Conservation (phyloP, 495 filamentous ascomycete species). For the Astrocystis sublimbata region DNA sequence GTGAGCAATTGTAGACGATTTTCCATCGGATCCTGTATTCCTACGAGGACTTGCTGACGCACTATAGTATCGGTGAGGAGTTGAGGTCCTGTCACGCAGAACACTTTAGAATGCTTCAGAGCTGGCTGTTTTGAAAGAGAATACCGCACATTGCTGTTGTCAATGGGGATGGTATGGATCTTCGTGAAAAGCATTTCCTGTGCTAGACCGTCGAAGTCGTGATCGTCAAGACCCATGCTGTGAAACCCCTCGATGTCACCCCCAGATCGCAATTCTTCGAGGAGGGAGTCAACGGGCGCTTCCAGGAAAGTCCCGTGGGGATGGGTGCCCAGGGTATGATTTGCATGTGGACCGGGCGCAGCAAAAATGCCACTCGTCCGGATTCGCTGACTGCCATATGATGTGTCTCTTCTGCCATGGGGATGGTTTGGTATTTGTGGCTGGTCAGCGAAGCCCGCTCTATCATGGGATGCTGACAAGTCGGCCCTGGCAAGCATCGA, state of each 20-base stretch:
- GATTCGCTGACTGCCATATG: slow-evolving; percentile 67
- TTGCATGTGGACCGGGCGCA: slow-evolving; percentile 37
- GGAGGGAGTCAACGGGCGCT: slow-evolving; percentile 67
- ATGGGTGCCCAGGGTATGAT: slow-evolving; percentile 42
- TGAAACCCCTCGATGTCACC: slow-evolving; percentile 68
- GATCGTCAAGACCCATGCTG: slow-evolving; percentile 70
- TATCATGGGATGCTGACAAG: slow-evolving; percentile 73
- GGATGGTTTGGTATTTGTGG: slow-evolving; percentile 50
- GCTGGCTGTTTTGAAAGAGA: slow-evolving; percentile 51
- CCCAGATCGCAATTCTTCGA: slow-evolving; percentile 65
- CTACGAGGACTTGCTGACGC: slow-evolving; percentile 60
- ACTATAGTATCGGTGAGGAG: slow-evolving; percentile 52
- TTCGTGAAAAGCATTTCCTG: slow-evolving; percentile 74
- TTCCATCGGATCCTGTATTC: slow-evolving; percentile 67
- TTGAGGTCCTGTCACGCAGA: slow-evolving; percentile 62
- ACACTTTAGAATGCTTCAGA: slow-evolving; percentile 58
- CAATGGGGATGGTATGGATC: slow-evolving; percentile 68
- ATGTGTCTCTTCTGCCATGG: slow-evolving; percentile 61
- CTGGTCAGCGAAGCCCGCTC: slow-evolving; percentile 72
- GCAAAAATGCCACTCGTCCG: slow-evolving; percentile 59
- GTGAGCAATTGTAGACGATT: slow-evolving; percentile 68
- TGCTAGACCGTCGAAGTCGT: slow-evolving; percentile 64
- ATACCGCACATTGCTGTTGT: slow-evolving; percentile 60
- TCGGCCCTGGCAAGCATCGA: slow-evolving; percentile 91
- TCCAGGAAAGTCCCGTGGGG: slow-evolving; percentile 57